Evolutionary conservation across 2,329 filamentous ascomycete species (phyloP).

Genomic region (Fusarium circinatum): DNA sequence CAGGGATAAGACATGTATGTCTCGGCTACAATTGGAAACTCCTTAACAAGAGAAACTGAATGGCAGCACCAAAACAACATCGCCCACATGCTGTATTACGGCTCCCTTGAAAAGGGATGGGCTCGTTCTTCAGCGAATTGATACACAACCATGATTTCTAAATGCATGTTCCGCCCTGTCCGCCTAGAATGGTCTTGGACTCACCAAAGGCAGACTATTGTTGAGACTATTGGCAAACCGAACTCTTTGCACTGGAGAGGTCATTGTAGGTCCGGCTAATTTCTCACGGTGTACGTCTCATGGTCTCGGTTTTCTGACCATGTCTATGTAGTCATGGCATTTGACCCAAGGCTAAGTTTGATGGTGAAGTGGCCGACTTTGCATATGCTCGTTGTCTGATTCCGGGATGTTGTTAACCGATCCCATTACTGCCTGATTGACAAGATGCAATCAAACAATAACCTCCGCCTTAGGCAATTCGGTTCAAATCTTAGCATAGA

Average conservation of each 20-base stretch:
- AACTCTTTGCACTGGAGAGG: neutral
- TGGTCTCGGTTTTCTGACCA: neutral
- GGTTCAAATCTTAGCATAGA: neutral
- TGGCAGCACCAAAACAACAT: neutral
- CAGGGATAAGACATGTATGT: neutral
- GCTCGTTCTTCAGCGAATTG: neutral
- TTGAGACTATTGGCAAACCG: neutral
- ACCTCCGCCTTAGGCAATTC: neutral
- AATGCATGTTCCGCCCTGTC: slow-evolving; percentile 6
- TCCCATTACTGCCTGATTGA: neutral
- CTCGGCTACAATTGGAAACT: neutral
- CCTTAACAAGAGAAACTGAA: neutral
- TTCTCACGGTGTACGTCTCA: neutral
- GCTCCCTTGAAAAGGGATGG: slow-evolving; percentile 2
- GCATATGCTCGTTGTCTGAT: neutral
- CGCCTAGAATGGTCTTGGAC: neutral
- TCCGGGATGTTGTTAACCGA: neutral
- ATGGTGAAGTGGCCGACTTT: neutral
- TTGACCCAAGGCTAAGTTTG: neutral
- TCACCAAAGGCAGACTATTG: neutral
- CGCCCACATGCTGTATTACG: neutral
- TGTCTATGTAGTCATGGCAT: neutral
- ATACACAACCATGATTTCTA: neutral
- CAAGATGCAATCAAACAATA: neutral
- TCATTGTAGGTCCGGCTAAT: neutral